phyloP scores from a whole-genome alignment of 1,284 basidiomycete genomes.

The Leccinum fuscescens region DNA sequence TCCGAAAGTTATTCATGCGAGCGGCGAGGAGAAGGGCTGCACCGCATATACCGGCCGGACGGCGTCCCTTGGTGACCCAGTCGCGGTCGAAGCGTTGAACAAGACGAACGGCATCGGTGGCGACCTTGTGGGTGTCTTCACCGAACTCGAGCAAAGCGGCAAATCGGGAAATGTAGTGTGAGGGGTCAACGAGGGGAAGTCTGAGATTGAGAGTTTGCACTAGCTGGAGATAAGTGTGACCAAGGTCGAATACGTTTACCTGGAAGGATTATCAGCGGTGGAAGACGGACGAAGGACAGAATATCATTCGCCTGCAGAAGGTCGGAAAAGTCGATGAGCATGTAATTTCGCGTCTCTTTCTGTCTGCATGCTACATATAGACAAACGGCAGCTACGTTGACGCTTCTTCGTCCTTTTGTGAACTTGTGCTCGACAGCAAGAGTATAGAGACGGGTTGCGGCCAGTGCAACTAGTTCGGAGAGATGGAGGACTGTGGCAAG shows the following conservation, averaged over 20 bases:
- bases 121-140: slow-evolving; percentile 88
- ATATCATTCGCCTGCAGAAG: slow-evolving; percentile 69
- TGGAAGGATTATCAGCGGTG: slow-evolving; percentile 32
- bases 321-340: slow-evolving; percentile 99
- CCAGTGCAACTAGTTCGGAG: slow-evolving; percentile 76
- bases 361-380: slow-evolving; percentile 93
- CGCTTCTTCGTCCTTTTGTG: slow-evolving; percentile 87
- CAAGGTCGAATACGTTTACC: slow-evolving; percentile 98
- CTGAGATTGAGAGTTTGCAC: slow-evolving; percentile 87
- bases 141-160: slow-evolving; percentile 97
- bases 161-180: slow-evolving; percentile 96
- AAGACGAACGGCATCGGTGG: slow-evolving; percentile 90
- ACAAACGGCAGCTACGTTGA: slow-evolving; percentile 94
- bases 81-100: slow-evolving; percentile 95
- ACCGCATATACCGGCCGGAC: slow-evolving; percentile 97
- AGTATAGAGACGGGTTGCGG: slow-evolving; percentile 87
- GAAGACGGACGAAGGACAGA: neutral
- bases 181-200: slow-evolving; percentile 91
- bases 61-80: slow-evolving; percentile 95
- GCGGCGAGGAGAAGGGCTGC: slow-evolving; percentile 94
- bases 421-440: slow-evolving; percentile 94
- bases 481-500: slow-evolving; percentile 79
- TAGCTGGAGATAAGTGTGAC: slow-evolving; percentile 93
- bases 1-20: slow-evolving; percentile 96
- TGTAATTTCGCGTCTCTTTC: slow-evolving; percentile 87